phyloP scores from a whole-genome alignment of 2,329 filamentous ascomycete genomes.

The Thielaviopsis populi region DNA sequence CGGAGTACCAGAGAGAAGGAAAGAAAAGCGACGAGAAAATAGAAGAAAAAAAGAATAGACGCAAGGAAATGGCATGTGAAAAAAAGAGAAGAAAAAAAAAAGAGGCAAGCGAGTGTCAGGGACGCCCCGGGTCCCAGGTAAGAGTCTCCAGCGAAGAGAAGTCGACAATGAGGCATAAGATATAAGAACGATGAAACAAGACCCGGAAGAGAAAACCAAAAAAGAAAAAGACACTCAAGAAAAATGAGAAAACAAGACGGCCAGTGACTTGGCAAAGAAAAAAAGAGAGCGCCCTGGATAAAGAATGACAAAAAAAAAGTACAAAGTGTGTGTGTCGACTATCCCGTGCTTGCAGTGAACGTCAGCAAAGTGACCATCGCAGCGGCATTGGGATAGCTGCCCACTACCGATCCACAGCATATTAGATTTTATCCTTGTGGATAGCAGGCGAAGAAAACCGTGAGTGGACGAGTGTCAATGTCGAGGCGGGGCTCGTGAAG shows the following conservation, averaged over 20 bases:
- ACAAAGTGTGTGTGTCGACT: neutral
- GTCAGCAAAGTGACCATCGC: neutral
- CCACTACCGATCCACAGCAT: neutral
- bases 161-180: neutral
- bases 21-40: neutral
- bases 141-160: neutral
- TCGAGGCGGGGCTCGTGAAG: neutral
- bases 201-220: neutral
- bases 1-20: neutral
- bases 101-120: neutral
- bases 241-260: neutral
- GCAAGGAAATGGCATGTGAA: neutral
- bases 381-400: neutral
- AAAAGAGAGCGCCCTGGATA: neutral
- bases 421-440: neutral
- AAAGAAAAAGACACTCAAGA: conserved; percentile 5
- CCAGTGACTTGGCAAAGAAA: conserved; percentile 4
- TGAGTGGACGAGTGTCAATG: neutral
- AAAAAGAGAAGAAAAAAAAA: conserved; percentile 1
- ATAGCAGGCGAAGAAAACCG: neutral
- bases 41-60: too few species aligned
- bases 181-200: conserved; percentile 7
- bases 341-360: neutral
- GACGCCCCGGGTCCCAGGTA: neutral
- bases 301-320: conserved; percentile 4